Evolutionary conservation across 176 grass and related monocot genomes (phyloP).

Genomic region (Hyparrhenia diplandra): DNA sequence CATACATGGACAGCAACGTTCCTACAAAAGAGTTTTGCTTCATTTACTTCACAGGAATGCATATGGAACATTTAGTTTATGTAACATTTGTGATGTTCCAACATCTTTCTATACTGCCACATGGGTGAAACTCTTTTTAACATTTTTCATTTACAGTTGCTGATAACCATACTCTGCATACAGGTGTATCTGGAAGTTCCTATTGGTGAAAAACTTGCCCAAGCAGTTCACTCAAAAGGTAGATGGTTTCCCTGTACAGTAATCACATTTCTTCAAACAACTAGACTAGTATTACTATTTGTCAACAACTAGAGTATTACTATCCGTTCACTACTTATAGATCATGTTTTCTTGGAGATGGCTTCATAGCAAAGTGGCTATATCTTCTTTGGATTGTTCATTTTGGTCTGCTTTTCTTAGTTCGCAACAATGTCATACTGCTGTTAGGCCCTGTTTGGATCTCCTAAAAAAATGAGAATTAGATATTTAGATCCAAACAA

Average conservation of each 20-base stretch:
- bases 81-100: neutral
- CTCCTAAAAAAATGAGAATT: neutral
- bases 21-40: neutral
- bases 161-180: neutral
- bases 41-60: neutral
- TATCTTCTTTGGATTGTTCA: neutral
- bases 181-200: constrained; percentile 98
- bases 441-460: neutral
- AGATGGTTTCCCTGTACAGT: constrained; percentile 21
- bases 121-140: neutral
- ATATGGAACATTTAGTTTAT: neutral
- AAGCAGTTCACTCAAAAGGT: constrained; percentile 89
- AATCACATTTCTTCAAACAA: neutral
- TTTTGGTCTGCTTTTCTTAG: neutral
- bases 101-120: neutral
- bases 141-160: neutral
- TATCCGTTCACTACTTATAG: neutral
- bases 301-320: neutral
- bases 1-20: neutral
- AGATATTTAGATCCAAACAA: too few relatives aligned
- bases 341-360: neutral
- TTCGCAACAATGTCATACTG: neutral
- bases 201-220: constrained; percentile 82
- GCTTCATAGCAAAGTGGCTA: constrained; percentile 12
- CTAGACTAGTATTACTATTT: neutral